Evolutionary conservation across 192 early-diverging fungal genomes (phyloP).

Genomic region (Backusella sp.): DNA sequence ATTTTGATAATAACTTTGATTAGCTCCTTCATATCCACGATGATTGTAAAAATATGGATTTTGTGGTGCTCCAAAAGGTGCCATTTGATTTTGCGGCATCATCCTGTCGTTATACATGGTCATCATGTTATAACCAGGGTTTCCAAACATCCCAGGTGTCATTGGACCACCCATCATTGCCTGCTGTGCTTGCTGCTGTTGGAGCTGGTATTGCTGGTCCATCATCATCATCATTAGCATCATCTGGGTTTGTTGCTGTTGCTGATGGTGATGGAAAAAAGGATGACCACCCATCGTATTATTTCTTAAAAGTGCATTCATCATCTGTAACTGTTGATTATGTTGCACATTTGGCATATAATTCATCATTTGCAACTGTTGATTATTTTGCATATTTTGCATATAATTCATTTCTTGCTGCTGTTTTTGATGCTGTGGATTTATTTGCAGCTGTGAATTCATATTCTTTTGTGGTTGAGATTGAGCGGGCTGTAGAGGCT

Average conservation of each 20-base stretch:
- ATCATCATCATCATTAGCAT: neutral
- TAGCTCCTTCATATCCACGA: neutral
- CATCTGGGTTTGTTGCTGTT: neutral
- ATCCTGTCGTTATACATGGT: neutral
- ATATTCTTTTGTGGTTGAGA: neutral
- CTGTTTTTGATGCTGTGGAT: neutral
- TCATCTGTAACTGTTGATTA: neutral
- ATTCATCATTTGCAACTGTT: neutral
- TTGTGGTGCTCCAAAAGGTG: neutral
- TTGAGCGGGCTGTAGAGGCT: neutral
- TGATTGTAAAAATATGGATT: neutral
- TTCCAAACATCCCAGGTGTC: neutral
- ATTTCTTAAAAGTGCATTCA: neutral
- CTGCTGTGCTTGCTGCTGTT: neutral
- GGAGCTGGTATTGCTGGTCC: neutral
- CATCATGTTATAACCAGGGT: neutral
- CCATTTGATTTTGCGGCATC: neutral
- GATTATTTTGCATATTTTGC: neutral
- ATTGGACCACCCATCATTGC: neutral
- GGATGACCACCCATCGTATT: neutral
- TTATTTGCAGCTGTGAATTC: neutral
- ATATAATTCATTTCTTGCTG: neutral
- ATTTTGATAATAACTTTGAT: neutral
- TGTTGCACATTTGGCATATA: neutral
- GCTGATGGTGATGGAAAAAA: neutral